Conservation (phyloP, 2,329 filamentous ascomycete species). For the Didymella pomorum region DNA sequence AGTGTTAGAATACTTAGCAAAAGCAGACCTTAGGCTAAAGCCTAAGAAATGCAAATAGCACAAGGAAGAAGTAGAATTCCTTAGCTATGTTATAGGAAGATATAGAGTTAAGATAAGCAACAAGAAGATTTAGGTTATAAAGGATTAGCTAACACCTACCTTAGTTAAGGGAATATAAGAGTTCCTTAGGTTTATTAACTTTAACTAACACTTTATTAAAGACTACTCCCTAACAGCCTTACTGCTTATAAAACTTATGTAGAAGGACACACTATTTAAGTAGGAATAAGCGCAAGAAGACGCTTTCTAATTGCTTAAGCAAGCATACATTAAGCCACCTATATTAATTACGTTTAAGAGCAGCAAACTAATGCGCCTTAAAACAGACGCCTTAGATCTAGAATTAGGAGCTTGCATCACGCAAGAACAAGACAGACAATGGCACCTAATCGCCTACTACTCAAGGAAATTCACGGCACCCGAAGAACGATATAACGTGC, state of each 20-base stretch:
- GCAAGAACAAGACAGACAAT: too few relatives aligned
- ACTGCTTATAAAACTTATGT: not conserved
- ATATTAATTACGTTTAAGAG: too few relatives aligned
- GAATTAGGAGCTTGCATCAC: too few relatives aligned
- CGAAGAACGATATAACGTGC: too few relatives aligned
- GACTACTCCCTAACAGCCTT: not conserved
- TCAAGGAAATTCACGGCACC: not conserved
- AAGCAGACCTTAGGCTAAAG: not conserved
- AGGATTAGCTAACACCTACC: too few relatives aligned
- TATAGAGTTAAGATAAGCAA: slow-evolving; percentile 1
- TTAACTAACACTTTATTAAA: not conserved
- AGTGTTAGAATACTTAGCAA: not conserved
- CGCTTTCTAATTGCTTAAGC: too few relatives aligned
- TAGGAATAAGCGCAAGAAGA: too few relatives aligned
- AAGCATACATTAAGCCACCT: too few relatives aligned
- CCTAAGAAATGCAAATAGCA: not conserved
- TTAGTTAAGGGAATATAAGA: too few relatives aligned
- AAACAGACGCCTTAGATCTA: too few relatives aligned
- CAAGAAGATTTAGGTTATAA: too few relatives aligned
- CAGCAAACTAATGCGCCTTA: too few relatives aligned
- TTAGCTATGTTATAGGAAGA: not conserved
- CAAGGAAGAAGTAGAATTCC: not conserved
- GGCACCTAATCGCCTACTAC: not conserved
- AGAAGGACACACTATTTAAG: not conserved
- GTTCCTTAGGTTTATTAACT: not conserved